phyloP scores from a whole-genome alignment of 2,329 filamentous ascomycete species.

The Pezicula carpinea region DNA sequence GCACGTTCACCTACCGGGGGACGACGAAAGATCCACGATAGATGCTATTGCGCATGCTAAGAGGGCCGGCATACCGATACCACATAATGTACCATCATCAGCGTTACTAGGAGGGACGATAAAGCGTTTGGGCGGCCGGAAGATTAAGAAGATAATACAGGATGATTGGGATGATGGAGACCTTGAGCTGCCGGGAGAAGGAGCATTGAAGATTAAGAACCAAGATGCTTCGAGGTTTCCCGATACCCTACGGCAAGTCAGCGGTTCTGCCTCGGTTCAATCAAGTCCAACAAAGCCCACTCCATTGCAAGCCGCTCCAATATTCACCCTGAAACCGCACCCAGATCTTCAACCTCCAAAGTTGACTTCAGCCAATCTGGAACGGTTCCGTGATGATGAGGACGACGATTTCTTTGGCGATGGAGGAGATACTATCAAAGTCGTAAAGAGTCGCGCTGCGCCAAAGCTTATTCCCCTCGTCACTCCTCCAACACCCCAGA shows the following conservation, averaged over 20 bases:
- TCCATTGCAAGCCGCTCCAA: slow-evolving; percentile 30
- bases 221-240: slow-evolving; percentile 59
- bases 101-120: slow-evolving; percentile 91
- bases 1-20: slow-evolving; percentile 77
- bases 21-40: slow-evolving; percentile 77
- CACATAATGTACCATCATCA: slow-evolving; percentile 79
- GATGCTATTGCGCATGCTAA: slow-evolving; percentile 86
- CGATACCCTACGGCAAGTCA: slow-evolving; percentile 62
- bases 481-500: slow-evolving; percentile 50
- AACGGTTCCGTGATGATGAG: slow-evolving; percentile 59
- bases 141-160: slow-evolving; percentile 66
- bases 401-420: slow-evolving; percentile 62
- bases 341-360: slow-evolving; percentile 19
- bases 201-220: slow-evolving; percentile 58
- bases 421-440: slow-evolving; percentile 62
- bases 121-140: slow-evolving; percentile 76
- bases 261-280: slow-evolving; percentile 39
- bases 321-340: slow-evolving; percentile 22
- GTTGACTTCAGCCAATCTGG: slow-evolving; percentile 40
- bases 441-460: slow-evolving; percentile 52
- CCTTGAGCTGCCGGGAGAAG: slow-evolving; percentile 61
- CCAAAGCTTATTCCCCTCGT: slow-evolving; percentile 49
- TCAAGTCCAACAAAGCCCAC: slow-evolving; percentile 45
- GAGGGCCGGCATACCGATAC: slow-evolving; percentile 86
- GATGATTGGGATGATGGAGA: slow-evolving; percentile 81